A percentile compares a stretch with the other conserved stretches of the same genome.
Conservation (phyloP, 108 stramenopile species). For the Nitzschia palea region DNA sequence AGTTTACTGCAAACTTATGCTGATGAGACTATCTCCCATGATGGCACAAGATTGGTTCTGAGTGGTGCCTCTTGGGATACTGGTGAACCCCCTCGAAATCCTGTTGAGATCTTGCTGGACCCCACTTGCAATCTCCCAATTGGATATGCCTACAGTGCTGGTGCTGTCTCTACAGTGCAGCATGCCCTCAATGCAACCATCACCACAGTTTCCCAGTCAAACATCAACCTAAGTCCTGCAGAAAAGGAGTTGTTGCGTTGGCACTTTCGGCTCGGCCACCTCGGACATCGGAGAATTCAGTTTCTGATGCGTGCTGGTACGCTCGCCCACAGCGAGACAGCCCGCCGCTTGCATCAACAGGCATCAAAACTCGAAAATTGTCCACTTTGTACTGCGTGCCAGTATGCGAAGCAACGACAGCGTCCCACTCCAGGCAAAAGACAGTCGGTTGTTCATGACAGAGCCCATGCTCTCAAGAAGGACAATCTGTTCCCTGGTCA, state of each 20-base stretch:
- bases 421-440: not conserved
- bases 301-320: slow-evolving; percentile 1
- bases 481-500: slow-evolving; percentile 28
- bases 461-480: not conserved
- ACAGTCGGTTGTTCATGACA: not conserved
- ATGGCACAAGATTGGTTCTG: not conserved
- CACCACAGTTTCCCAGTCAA: slow-evolving; percentile 8
- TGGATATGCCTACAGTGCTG: not conserved
- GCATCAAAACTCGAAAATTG: not conserved
- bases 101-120: not conserved
- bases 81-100: not conserved
- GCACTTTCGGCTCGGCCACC: slow-evolving; percentile 35
- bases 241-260: slow-evolving; percentile 45
- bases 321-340: not conserved
- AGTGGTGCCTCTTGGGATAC: not conserved
- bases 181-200: not conserved
- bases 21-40: slow-evolving; percentile 1
- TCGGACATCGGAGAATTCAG: not conserved
- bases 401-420: slow-evolving; percentile 20
- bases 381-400: slow-evolving; percentile 22
- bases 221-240: slow-evolving; percentile 39
- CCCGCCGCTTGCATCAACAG: slow-evolving; percentile 6
- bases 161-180: not conserved
- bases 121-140: slow-evolving; percentile 3
- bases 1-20: slow-evolving; percentile 14